Percentiles rank a stretch among this genome's conserved stretches.
Evolutionary conservation across 2,329 filamentous ascomycete genomes (phyloP).

Genomic region (Penicillium sp.): DNA sequence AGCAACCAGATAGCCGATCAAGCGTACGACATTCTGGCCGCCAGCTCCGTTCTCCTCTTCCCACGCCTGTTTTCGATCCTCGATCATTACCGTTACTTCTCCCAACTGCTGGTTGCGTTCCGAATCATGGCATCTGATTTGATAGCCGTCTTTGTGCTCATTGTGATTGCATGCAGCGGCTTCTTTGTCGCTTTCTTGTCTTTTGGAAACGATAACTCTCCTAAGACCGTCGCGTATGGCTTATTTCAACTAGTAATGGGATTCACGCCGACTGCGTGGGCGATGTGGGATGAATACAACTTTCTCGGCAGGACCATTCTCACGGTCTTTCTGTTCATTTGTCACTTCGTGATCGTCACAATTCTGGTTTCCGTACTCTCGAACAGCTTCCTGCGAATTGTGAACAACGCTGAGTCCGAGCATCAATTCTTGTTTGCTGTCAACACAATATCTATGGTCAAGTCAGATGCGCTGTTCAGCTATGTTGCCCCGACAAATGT

Average conservation of each 20-base stretch:
- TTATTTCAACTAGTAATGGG: slow-evolving; percentile 95
- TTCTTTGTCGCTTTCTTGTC: slow-evolving; percentile 95
- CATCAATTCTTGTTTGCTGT: slow-evolving; percentile 92
- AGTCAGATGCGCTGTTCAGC: slow-evolving; percentile 94
- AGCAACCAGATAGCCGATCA: slow-evolving; percentile 72
- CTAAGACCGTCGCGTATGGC: slow-evolving; percentile 77
- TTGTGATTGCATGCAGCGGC: slow-evolving; percentile 84
- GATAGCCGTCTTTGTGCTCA: slow-evolving; percentile 78
- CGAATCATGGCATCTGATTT: slow-evolving; percentile 91
- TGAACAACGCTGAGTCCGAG: slow-evolving; percentile 89
- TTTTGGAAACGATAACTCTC: slow-evolving; percentile 68
- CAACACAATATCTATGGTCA: slow-evolving; percentile 97
- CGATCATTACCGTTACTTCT: slow-evolving; percentile 95
- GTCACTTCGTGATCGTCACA: slow-evolving; percentile 91
- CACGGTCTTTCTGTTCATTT: slow-evolving; percentile 84
- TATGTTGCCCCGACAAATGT: slow-evolving; percentile 92
- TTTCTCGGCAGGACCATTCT: slow-evolving; percentile 73
- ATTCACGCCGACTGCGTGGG: slow-evolving; percentile 93
- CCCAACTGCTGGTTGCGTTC: slow-evolving; percentile 89
- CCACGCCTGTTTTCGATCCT: slow-evolving; percentile 89
- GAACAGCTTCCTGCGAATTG: slow-evolving; percentile 93
- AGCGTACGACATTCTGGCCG: slow-evolving; percentile 91
- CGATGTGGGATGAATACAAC: slow-evolving; percentile 80
- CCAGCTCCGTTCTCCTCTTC: slow-evolving; percentile 84
- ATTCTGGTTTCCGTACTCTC: slow-evolving; percentile 95